A percentile compares a stretch with the other conserved stretches of the same genome.
These are phyloP conservation scores for Monosporascus cannonballus DNA, from an alignment of 2,329 filamentous ascomycete species.

Conservation along the genomic window DNA sequence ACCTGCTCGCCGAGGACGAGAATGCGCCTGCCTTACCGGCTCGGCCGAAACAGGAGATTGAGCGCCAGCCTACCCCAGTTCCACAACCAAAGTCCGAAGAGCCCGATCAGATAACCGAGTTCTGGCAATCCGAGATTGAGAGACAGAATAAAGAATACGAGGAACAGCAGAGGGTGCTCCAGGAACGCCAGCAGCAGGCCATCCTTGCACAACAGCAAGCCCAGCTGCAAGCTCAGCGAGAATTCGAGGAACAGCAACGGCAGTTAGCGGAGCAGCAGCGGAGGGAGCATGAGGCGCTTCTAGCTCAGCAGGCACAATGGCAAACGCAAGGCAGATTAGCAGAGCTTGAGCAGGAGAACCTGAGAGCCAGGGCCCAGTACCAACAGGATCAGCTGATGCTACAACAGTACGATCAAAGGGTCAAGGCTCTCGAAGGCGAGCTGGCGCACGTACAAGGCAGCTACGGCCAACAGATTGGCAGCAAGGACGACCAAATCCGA, in stretches of 20 bases:
- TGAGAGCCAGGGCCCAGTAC: conserved; percentile 90
- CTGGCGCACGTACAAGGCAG: conserved; percentile 76
- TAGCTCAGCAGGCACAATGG: conserved; percentile 83
- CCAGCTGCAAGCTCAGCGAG: conserved; percentile 76
- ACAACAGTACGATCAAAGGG: conserved; percentile 90
- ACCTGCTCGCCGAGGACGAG: conserved; percentile 78
- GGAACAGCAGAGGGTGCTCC: conserved; percentile 82
- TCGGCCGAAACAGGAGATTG: conserved; percentile 70
- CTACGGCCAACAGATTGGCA: conserved; percentile 75
- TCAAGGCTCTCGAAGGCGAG: conserved; percentile 88
- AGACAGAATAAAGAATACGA: conserved; percentile 93
- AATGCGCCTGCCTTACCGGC: conserved; percentile 76
- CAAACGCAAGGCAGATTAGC: conserved; percentile 95
- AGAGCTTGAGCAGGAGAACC: conserved; percentile 89
- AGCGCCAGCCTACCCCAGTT: conserved; percentile 62
- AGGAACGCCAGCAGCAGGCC: conserved; percentile 79
- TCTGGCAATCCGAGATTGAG: conserved; percentile 91
- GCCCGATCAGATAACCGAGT: conserved; percentile 92
- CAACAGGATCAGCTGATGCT: conserved; percentile 96
- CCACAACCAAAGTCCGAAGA: conserved; percentile 65
- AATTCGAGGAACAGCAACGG: conserved; percentile 96
- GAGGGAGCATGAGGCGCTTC: conserved; percentile 81
- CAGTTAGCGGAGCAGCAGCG: conserved; percentile 82
- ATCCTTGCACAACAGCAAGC: conserved; percentile 76
- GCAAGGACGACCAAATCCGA: conserved; percentile 90